phyloP scores from a whole-genome alignment of 2,329 filamentous ascomycete genomes.

The Botrytis deweyae region DNA sequence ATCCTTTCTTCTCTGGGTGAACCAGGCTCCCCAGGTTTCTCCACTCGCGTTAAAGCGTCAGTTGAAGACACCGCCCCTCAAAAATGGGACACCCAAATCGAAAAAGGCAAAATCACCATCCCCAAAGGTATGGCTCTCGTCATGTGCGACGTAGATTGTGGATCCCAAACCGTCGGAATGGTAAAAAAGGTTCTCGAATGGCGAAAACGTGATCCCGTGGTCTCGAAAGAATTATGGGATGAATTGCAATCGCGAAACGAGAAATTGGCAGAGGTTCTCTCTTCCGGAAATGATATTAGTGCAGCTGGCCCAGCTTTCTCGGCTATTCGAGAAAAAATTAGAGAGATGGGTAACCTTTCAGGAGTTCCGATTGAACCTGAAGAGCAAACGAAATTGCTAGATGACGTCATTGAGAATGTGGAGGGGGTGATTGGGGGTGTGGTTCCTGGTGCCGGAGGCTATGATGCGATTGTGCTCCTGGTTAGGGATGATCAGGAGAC shows the following conservation, averaged over 20 bases:
- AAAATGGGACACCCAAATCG: constrained; percentile 78
- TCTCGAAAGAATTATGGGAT: constrained; percentile 71
- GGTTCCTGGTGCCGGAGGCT: constrained; percentile 82
- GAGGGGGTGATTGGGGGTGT: constrained; percentile 39
- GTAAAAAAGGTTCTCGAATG: constrained; percentile 87
- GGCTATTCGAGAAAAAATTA: constrained; percentile 60
- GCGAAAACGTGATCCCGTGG: constrained; percentile 63
- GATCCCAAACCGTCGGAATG: constrained; percentile 91
- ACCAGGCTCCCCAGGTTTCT: constrained; percentile 65
- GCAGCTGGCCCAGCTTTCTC: constrained; percentile 49
- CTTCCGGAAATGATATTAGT: constrained; percentile 46
- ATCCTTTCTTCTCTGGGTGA: constrained; percentile 68
- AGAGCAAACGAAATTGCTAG: constrained; percentile 79
- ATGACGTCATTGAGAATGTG: constrained; percentile 65
- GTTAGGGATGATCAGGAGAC: constrained; percentile 71
- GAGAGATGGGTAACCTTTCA: constrained; percentile 71
- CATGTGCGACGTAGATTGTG: constrained; percentile 96
- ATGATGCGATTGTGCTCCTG: constrained; percentile 82
- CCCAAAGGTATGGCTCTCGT: constrained; percentile 74
- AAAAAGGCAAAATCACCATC: constrained; percentile 66
- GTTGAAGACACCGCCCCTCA: constrained; percentile 57
- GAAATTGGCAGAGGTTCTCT: constrained; percentile 62
- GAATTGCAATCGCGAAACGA: constrained; percentile 74
- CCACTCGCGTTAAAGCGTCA: constrained; percentile 58
- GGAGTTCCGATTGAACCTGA: constrained; percentile 85